Conservation (phyloP, 495 filamentous ascomycete genomes). For the Lindgomyces ingoldianus region DNA sequence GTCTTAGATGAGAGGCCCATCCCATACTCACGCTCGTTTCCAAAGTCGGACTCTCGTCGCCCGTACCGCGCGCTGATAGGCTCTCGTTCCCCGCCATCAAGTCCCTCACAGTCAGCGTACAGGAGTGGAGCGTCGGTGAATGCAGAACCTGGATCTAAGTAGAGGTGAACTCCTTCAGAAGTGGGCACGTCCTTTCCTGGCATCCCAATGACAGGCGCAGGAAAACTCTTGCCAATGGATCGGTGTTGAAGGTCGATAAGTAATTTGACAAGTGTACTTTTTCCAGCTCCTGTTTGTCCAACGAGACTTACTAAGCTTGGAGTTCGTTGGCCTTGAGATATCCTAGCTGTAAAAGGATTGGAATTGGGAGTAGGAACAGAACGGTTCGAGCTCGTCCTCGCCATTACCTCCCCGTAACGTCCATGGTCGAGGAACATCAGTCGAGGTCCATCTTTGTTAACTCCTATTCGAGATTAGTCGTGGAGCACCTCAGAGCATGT, state of each 20-base stretch:
- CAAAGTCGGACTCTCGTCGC: not conserved
- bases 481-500: not conserved
- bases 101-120: constrained; percentile 61
- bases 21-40: not conserved
- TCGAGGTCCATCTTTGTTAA: not conserved
- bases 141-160: constrained; percentile 58
- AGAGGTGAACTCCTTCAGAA: constrained; percentile 66
- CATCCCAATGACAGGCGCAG: constrained; percentile 46
- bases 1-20: not conserved
- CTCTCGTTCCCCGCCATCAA: constrained; percentile 53
- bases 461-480: not conserved
- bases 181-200: constrained; percentile 52
- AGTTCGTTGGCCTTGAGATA: not conserved
- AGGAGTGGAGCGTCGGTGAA: constrained; percentile 50
- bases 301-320: constrained; percentile 50
- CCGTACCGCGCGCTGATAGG: constrained; percentile 42
- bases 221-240: constrained; percentile 28
- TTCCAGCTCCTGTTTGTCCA: constrained; percentile 56
- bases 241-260: constrained; percentile 44
- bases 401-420: not conserved
- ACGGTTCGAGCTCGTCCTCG: not conserved
- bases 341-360: not conserved
- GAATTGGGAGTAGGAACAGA: not conserved
- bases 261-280: constrained; percentile 59
- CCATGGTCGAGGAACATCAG: not conserved